Conservation (phyloP, 2,329 filamentous ascomycete genomes). For the Penicillium brasilianum region DNA sequence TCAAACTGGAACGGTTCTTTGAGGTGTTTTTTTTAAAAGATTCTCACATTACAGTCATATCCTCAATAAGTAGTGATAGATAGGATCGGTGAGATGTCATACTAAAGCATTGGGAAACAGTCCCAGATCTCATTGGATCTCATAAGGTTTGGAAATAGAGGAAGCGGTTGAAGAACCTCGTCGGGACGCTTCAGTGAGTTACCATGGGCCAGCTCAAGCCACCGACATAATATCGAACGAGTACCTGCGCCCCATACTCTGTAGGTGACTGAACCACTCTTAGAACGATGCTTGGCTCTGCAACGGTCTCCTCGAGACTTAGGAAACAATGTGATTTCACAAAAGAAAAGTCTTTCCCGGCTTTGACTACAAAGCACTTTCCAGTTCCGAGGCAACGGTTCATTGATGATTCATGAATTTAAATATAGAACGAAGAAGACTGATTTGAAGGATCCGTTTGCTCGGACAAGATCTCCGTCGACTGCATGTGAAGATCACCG, state of each 20-base stretch:
- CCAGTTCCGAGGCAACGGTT: background rate
- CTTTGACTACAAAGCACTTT: background rate
- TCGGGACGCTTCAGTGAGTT: background rate
- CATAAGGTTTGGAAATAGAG: background rate
- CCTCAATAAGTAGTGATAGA: background rate
- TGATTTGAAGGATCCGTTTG: background rate
- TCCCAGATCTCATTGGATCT: background rate
- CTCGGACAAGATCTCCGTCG: background rate
- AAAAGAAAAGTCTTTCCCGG: background rate
- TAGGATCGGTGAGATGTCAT: background rate
- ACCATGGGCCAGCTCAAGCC: background rate
- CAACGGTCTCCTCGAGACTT: background rate
- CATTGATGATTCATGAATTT: slow-evolving; percentile 1
- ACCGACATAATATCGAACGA: background rate
- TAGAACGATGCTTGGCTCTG: background rate
- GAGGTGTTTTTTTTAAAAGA: too few species aligned
- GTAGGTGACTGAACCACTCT: background rate
- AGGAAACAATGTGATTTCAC: background rate
- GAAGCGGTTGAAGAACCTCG: background rate
- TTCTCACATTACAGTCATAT: too few species aligned
- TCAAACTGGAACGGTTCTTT: background rate
- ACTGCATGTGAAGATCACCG: background rate
- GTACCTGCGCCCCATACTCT: background rate
- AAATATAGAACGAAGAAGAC: background rate
- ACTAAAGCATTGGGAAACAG: background rate